Base-by-base conservation (phyloP, 768 basidiomycete species). In the Rhizopogon vinicolor region DNA sequence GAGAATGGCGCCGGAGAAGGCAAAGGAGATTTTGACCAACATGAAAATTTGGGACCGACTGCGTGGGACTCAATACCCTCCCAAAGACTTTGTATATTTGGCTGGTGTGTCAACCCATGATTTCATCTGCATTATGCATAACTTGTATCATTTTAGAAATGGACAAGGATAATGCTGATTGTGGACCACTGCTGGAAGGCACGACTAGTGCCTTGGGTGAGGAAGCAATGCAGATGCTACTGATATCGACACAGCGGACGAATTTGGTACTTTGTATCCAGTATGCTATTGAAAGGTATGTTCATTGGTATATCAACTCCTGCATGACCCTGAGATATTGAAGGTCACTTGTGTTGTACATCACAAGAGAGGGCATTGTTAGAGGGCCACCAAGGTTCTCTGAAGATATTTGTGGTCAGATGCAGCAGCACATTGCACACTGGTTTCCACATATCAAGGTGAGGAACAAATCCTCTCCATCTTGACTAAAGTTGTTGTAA, bases 241-340 rank as follows among this genome's bases (percentile, higher is more conserved):
- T 68, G 51, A 54, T 63, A 18, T 60, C 65, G 13, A 64, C 65
- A 22, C 67, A 68, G 50, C 56, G 60, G 49, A 65, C 63, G 50
- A 66, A 67, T 45, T 28, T 69, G 10, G 49, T 62, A 16, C 53
- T 54, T 18, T 44, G 33, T 25, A 46, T 54, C 33, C 18, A 41
- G 29, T 42, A 25, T 44, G 52, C 41, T 14, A n/a, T 51, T 9
- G 57, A 13, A 39, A 31, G 4, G 31, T 50, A 50, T 39, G 5
- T 16, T 39, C 6, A 16, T 39, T 39, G 29, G 29, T 31, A 6
- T 31, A 31, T 31, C 8, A 8, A 31, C 29, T 31, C 29, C 2
- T 1, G 5, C 2, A 31, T 31, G 1, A 1, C 3, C 7, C 35
- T 16, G 6, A 39, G 12, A 39, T 39, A 13, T 14, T 39, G 0